Evolutionary conservation across 768 basidiomycete genomes (phyloP), one percentile per base, ranked within the genome.

Genomic region (Termitomyces sp.): DNA sequence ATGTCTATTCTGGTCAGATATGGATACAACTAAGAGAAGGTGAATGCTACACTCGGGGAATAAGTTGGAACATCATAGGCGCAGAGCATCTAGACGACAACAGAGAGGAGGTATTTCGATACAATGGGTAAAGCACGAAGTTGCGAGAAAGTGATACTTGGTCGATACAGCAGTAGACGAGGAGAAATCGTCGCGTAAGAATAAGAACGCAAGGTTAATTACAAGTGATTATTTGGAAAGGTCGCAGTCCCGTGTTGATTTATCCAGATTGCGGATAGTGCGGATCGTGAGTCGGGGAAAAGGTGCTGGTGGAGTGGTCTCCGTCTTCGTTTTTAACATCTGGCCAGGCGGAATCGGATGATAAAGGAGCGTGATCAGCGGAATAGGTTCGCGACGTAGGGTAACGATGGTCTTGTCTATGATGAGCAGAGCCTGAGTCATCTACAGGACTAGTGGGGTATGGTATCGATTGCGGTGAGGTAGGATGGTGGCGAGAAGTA

Each of bases 401-500:
- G 53, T 72, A 75, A 17, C 68, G 73, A 59, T 66, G 68, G 34
- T 71, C 70, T 42, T 73, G 73, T 53, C 71, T 65, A 52, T 67
- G 68, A 52, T 67, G 68, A 19, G 58, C 62, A 19, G 72, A 62
- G 46, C 63, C 64, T 53, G 66, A 56, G 19, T 66, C 69, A 43
- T 75, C 73, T 52, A 71, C 59, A 5, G 73, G 73, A 56, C 71
- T 74, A 56, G 69, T 68, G 49, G 69, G 67, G 53, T 72, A 69
- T 10, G 73, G 69, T 50, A 57, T 47, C 38, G 52, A 57, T 38
- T 69, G 68, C 40, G 72, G 71, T 27, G 75, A 70, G 21, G 69
- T 57, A 29, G 74, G 73, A 49, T 68, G 68, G 62, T 69, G 68
- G 54, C 63, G 71, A 48, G 71, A 66, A 42, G 73, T 72, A 41